Conservation (phyloP, 2,329 filamentous ascomycete genomes). For the Penicillium capsulatum region DNA sequence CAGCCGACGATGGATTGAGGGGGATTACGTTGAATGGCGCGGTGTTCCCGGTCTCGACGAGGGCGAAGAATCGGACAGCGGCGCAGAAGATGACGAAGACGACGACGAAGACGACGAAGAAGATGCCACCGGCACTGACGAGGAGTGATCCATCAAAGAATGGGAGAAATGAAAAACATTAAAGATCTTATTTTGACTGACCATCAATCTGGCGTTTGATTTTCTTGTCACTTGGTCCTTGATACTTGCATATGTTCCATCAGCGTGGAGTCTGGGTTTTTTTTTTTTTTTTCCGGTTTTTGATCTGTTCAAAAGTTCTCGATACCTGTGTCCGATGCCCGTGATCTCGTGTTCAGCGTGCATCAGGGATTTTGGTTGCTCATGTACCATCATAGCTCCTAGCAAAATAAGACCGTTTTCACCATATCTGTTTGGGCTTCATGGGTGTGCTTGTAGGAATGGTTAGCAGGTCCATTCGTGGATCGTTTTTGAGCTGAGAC, state of each 20-base stretch:
- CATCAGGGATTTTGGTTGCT: constrained; percentile 1
- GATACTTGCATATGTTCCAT: constrained; percentile 15
- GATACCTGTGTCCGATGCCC: constrained; percentile 16
- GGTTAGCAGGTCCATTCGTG: too few species aligned
- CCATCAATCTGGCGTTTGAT: constrained; percentile 1
- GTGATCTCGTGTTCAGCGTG: constrained; percentile 18
- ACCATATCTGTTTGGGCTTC: too few species aligned
- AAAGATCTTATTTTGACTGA: constrained; percentile 1
- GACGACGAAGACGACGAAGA: constrained; percentile 40
- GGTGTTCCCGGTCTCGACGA: constrained; percentile 66
- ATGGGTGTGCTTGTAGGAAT: too few species aligned
- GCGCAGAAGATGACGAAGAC: constrained; percentile 33
- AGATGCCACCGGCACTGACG: constrained; percentile 42
- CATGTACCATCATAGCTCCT: background rate
- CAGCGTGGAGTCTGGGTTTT: constrained; percentile 27
- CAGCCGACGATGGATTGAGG: constrained; percentile 82
- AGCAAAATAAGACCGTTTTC: background rate
- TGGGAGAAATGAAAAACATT: too few species aligned
- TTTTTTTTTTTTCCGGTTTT: constrained; percentile 8
- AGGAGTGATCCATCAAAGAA: constrained; percentile 30
- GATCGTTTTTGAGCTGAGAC: too few species aligned
- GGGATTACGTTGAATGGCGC: constrained; percentile 77
- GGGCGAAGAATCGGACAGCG: constrained; percentile 48
- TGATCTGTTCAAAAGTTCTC: constrained; percentile 14
- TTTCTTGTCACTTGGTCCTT: constrained; percentile 9